Conservation (phyloP, 352 stramenopile genomes). For the Pythium oligandrum region DNA sequence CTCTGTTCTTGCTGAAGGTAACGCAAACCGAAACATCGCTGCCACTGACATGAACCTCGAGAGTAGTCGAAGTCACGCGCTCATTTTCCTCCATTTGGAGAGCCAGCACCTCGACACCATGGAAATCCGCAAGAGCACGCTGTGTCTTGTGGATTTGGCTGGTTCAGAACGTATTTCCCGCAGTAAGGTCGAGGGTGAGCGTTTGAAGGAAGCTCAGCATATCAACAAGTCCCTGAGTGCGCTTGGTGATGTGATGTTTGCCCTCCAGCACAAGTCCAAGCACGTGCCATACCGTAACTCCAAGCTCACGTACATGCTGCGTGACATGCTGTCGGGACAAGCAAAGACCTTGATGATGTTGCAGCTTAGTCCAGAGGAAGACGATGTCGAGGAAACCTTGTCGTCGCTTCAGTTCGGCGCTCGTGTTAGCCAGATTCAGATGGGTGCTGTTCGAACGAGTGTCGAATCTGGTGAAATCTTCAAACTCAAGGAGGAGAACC, state of each 20-base stretch:
- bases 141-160: conserved; percentile 98
- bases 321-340: conserved; percentile 88
- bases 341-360: conserved; percentile 93
- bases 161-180: conserved; percentile 93
- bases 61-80: conserved; percentile 80
- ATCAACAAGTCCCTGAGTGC: conserved; percentile 98
- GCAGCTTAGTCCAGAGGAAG: conserved; percentile 77
- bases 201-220: conserved; percentile 95
- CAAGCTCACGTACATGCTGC: conserved; percentile 93
- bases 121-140: conserved; percentile 75
- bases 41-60: conserved; percentile 84
- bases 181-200: conserved; percentile 79
- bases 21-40: conserved; percentile 78
- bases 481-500: conserved; percentile 65
- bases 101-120: conserved; percentile 67
- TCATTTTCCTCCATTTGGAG: conserved; percentile 75
- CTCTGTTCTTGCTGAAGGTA: conserved; percentile 62
- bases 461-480: conserved; percentile 76
- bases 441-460: conserved; percentile 78
- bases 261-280: conserved; percentile 87
- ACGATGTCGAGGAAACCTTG: conserved; percentile 83
- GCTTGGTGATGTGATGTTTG: conserved; percentile 96
- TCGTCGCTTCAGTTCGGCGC: conserved; percentile 89
- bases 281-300: conserved; percentile 95
- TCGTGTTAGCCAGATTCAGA: conserved; percentile 86